Percentiles rank a stretch among this genome's conserved stretches.
phyloP scores from a whole-genome alignment of 2,329 filamentous ascomycete genomes.

The Fusarium sp. region DNA sequence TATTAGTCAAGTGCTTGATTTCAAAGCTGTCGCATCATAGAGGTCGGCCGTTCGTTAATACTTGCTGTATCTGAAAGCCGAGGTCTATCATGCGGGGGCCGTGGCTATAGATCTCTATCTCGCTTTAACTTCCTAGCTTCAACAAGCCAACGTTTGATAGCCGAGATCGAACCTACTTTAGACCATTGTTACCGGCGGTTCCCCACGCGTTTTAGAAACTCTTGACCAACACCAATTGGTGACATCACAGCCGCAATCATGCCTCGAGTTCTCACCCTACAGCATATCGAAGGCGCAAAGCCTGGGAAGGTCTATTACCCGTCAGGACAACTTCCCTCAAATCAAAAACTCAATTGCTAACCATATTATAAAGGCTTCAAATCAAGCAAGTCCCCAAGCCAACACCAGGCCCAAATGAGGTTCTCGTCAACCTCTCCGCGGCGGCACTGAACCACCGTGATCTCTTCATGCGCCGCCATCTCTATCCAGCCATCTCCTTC shows the following conservation, averaged over 20 bases:
- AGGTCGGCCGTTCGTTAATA: not conserved
- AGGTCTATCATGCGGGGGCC: constrained; percentile 24
- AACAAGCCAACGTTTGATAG: not conserved
- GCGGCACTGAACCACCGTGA: constrained; percentile 95
- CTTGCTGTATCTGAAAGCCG: constrained; percentile 6
- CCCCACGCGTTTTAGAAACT: not conserved
- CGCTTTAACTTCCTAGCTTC: not conserved
- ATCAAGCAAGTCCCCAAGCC: constrained; percentile 72
- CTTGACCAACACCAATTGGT: not conserved
- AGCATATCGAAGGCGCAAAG: constrained; percentile 77
- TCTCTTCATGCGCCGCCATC: constrained; percentile 90
- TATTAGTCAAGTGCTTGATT: not conserved
- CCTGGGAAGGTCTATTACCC: constrained; percentile 91
- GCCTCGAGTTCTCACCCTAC: constrained; percentile 70
- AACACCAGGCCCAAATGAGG: constrained; percentile 71
- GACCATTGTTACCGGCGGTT: too few species aligned
- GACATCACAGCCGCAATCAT: constrained; percentile 46
- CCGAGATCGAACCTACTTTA: not conserved
- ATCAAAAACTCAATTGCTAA: constrained; percentile 16
- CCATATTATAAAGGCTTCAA: constrained; percentile 58
- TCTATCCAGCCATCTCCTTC: constrained; percentile 89
- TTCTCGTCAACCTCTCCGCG: constrained; percentile 80
- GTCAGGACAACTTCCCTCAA: constrained; percentile 53
- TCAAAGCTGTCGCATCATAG: not conserved
- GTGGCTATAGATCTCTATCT: not conserved